Evolutionary conservation across 768 basidiomycete genomes (phyloP).

Genomic region (Kwoniella botswanensis): DNA sequence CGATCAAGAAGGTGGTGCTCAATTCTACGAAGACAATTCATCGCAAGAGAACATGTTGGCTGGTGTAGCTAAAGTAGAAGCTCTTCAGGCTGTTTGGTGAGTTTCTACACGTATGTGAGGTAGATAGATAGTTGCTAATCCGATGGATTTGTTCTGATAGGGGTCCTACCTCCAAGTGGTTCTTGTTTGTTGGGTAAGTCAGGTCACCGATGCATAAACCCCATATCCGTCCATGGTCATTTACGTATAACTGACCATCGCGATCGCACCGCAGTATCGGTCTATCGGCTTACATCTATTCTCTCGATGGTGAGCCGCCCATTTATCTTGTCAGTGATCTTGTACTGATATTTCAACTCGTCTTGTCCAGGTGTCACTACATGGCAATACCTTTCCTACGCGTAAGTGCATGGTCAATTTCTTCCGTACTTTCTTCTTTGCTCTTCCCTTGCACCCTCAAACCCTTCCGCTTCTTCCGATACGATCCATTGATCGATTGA

Average conservation of each 20-base stretch:
- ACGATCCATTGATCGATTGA: not conserved
- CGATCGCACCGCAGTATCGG: conserved; percentile 61
- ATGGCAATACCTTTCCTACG: conserved; percentile 68
- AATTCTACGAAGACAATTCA: conserved; percentile 20
- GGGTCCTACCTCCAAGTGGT: conserved; percentile 67
- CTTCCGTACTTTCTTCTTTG: conserved; percentile 55
- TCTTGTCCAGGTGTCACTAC: conserved; percentile 64
- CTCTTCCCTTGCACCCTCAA: not conserved
- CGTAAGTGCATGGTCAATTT: conserved; percentile 59
- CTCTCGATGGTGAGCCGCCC: conserved; percentile 63
- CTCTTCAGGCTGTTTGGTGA: conserved; percentile 46
- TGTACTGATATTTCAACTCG: not conserved
- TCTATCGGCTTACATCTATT: conserved; percentile 76
- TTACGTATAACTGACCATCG: not conserved
- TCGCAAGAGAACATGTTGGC: conserved; percentile 25
- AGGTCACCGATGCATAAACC: not conserved
- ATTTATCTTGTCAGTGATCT: not conserved
- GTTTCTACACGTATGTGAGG: not conserved
- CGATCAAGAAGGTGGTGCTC: conserved; percentile 1
- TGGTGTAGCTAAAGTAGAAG: conserved; percentile 49
- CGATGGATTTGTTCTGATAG: conserved; percentile 12
- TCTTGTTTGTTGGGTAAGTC: conserved; percentile 67
- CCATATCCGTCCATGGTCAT: not conserved
- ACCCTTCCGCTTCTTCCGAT: not conserved
- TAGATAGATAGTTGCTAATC: not conserved